Evolutionary conservation across 2,329 filamentous ascomycete genomes (phyloP).

Genomic region (Acrodontium crateriforme): DNA sequence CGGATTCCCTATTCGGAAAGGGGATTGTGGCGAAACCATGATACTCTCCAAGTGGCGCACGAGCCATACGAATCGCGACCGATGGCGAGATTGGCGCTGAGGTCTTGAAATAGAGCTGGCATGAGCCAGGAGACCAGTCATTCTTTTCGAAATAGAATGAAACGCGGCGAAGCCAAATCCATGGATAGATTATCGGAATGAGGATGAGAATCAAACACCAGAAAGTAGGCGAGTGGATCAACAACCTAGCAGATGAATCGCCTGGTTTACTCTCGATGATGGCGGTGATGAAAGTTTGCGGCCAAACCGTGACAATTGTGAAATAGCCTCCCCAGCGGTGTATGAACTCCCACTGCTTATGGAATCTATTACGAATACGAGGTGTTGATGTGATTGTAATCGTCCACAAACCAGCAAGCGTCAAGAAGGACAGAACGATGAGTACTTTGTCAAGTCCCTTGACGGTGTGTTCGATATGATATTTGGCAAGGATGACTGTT

Average conservation of each 20-base stretch:
- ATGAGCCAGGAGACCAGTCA: no score
- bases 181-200: slow-evolving; percentile 53
- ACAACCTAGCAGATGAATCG: no score
- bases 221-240: slow-evolving; percentile 35
- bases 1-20: slow-evolving; percentile 29
- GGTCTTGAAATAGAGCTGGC: slow-evolving; percentile 57
- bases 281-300: slow-evolving; percentile 42
- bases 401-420: slow-evolving; percentile 45
- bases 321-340: slow-evolving; percentile 66
- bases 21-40: slow-evolving; percentile 66
- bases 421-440: slow-evolving; percentile 12
- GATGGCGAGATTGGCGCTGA: no score
- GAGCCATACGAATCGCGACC: no score
- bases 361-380: slow-evolving; percentile 44
- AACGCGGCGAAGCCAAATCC: slow-evolving; percentile 57
- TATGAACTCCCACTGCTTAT: slow-evolving; percentile 56
- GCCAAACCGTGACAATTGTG: slow-evolving; percentile 51
- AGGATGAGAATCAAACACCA: slow-evolving; percentile 58
- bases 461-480: slow-evolving; percentile 9
- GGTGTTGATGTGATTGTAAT: slow-evolving; percentile 54
- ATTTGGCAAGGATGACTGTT: slow-evolving; percentile 19
- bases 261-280: no score
- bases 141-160: slow-evolving; percentile 48
- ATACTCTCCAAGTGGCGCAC: slow-evolving; percentile 42
- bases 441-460: slow-evolving; percentile 2